Percentiles rank a stretch among this genome's conserved stretches.
phyloP scores from a whole-genome alignment of 805 yeast species.

The Isabelozyma rhagii region DNA sequence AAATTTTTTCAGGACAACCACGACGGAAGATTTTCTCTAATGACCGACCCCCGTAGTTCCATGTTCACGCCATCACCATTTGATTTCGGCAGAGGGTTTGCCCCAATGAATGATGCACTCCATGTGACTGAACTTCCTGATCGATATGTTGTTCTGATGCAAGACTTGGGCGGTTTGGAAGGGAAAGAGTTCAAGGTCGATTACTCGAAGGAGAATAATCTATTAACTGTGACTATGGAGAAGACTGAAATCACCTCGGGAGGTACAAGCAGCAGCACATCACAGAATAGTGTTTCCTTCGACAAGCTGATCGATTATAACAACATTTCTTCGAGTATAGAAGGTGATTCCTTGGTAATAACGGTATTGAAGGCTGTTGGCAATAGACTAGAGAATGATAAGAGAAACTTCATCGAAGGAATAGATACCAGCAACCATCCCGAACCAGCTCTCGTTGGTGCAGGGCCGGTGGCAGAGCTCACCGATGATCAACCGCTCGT shows the following conservation, averaged over 20 bases:
- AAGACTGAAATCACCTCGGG: neutral
- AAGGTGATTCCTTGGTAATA: neutral
- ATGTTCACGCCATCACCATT: neutral
- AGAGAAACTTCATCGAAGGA: neutral
- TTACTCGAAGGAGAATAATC: neutral
- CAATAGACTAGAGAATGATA: neutral
- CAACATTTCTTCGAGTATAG: neutral
- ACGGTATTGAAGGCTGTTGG: neutral
- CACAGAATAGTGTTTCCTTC: neutral
- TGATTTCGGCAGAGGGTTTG: neutral
- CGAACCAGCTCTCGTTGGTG: neutral
- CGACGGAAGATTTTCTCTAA: neutral
- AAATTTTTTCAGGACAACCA: neutral
- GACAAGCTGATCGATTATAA: neutral
- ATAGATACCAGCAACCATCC: neutral
- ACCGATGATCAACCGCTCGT: neutral
- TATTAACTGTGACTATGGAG: neutral
- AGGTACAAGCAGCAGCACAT: neutral
- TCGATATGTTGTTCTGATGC: neutral
- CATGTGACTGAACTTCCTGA: neutral
- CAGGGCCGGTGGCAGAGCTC: too few relatives aligned
- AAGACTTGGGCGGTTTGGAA: neutral
- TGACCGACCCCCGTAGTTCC: neutral
- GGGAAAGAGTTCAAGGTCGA: conserved; percentile 1
- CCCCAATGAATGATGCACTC: neutral